Evolutionary conservation across 1,139 yeast species (phyloP).

Genomic region (Diutina rugosa): DNA sequence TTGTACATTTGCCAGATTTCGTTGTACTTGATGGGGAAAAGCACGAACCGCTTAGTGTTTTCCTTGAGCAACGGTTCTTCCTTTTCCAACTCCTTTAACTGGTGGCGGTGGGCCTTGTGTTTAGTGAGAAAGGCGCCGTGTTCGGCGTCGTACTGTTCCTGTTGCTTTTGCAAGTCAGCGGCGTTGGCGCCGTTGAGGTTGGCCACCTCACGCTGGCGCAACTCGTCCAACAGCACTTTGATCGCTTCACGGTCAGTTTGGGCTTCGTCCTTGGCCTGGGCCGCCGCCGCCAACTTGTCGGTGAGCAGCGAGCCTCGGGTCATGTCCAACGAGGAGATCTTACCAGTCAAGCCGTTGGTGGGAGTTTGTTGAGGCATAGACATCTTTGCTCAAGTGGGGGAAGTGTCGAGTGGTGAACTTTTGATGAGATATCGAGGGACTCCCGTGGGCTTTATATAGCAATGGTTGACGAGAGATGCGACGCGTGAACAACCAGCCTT

Average conservation of each 20-base stretch:
- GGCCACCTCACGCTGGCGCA: background rate
- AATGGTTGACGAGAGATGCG: background rate
- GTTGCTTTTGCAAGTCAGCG: background rate
- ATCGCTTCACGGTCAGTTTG: conserved; percentile 4
- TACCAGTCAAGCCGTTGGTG: conserved; percentile 36
- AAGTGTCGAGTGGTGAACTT: background rate
- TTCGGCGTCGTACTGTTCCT: background rate
- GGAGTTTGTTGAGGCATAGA: conserved; percentile 30
- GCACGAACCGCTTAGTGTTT: conserved; percentile 81
- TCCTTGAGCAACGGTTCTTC: conserved; percentile 84
- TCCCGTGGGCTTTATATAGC: background rate
- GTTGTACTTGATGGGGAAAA: conserved; percentile 94
- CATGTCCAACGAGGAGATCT: conserved; percentile 30
- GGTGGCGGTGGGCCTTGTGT: conserved; percentile 59
- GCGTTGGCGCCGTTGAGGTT: background rate
- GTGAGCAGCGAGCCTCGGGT: conserved; percentile 25
- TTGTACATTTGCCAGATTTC: conserved; percentile 99
- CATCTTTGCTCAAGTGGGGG: conserved; percentile 6
- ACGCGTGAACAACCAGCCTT: conserved; percentile 1
- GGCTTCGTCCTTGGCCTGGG: conserved; percentile 26
- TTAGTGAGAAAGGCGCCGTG: conserved; percentile 45
- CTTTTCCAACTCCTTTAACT: conserved; percentile 62
- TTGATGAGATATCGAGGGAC: background rate
- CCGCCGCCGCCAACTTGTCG: conserved; percentile 33
- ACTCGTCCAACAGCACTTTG: background rate